A percentile compares a stretch with the other conserved stretches of the same genome.
phyloP scores from a whole-genome alignment of 305 asterid species.

The Rubia peregrina region DNA sequence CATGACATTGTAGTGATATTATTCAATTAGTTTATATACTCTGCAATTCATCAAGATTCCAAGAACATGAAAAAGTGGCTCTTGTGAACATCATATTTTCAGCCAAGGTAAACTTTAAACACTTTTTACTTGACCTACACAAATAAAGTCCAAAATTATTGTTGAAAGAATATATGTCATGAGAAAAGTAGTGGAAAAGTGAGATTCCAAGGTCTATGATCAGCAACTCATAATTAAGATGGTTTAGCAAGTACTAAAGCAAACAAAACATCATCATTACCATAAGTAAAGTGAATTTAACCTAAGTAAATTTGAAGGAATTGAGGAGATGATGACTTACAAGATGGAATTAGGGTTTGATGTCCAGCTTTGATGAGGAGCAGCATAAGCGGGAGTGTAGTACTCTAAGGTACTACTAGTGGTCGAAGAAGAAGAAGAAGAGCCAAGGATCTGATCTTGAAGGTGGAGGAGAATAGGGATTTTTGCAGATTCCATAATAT shows the following conservation, averaged over 20 bases:
- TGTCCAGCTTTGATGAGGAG: constrained; percentile 48
- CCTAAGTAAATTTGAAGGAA: constrained; percentile 21
- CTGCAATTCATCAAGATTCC: constrained; percentile 6
- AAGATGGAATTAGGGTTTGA: constrained; percentile 41
- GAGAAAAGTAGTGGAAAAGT: constrained; percentile 11
- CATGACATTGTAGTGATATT: neutral
- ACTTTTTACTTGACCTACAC: constrained; percentile 25
- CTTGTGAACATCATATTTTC: neutral
- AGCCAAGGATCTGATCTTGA: constrained; percentile 26
- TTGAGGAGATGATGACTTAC: constrained; percentile 47
- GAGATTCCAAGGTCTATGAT: constrained; percentile 28
- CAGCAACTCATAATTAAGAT: constrained; percentile 19
- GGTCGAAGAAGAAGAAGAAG: constrained; percentile 29
- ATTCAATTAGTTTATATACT: neutral
- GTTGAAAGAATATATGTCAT: constrained; percentile 21
- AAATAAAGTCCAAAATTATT: constrained; percentile 37
- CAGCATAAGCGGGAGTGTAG: constrained; percentile 25
- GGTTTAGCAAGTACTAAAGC: constrained; percentile 7
- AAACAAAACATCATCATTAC: constrained; percentile 29
- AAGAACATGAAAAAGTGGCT: constrained; percentile 7
- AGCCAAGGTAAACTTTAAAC: constrained; percentile 12
- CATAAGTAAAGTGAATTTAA: constrained; percentile 11
- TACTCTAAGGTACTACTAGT: constrained; percentile 6
- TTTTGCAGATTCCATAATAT: constrained; percentile 71
- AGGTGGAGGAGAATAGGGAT: constrained; percentile 37